phyloP scores from a whole-genome alignment of 1,284 basidiomycete genomes.

The Ganoderma multipileum region DNA sequence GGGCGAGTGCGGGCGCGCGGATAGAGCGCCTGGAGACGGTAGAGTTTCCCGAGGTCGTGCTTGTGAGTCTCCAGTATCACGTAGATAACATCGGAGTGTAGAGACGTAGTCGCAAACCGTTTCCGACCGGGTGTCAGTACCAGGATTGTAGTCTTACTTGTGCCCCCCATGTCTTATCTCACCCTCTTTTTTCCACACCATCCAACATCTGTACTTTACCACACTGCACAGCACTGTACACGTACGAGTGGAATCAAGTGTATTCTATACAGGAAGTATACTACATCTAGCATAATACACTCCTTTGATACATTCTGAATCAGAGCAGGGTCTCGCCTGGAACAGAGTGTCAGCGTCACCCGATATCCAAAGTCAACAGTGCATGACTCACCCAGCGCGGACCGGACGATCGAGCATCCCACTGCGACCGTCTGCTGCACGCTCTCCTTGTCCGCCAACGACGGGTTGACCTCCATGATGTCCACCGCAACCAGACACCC shows the following conservation, averaged over 20 bases:
- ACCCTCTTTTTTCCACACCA: background rate
- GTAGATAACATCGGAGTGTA: constrained; percentile 6
- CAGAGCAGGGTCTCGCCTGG: constrained; percentile 29
- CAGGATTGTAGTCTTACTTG: background rate
- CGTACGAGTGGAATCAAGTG: background rate
- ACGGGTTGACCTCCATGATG: constrained; percentile 98
- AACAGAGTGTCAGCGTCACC: background rate
- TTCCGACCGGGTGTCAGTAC: background rate
- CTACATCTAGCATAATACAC: constrained; percentile 18
- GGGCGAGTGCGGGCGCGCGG: constrained; percentile 5
- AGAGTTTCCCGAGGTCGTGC: constrained; percentile 12
- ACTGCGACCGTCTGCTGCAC: constrained; percentile 92
- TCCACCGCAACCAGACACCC: constrained; percentile 92
- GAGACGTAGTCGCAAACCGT: background rate
- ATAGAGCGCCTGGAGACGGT: constrained; percentile 15
- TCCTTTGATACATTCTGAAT: constrained; percentile 5
- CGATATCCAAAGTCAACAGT: no score
- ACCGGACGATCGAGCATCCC: constrained; percentile 91
- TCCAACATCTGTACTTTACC: background rate
- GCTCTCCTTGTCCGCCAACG: constrained; percentile 75
- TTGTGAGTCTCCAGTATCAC: constrained; percentile 6
- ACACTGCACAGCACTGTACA: background rate
- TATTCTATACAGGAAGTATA: constrained; percentile 22
- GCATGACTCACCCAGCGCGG: constrained; percentile 76
- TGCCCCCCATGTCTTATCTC: background rate